Percentiles rank a stretch among this genome's conserved stretches.
phyloP scores from a whole-genome alignment of 1,284 basidiomycete genomes.

The Melampsora americana region DNA sequence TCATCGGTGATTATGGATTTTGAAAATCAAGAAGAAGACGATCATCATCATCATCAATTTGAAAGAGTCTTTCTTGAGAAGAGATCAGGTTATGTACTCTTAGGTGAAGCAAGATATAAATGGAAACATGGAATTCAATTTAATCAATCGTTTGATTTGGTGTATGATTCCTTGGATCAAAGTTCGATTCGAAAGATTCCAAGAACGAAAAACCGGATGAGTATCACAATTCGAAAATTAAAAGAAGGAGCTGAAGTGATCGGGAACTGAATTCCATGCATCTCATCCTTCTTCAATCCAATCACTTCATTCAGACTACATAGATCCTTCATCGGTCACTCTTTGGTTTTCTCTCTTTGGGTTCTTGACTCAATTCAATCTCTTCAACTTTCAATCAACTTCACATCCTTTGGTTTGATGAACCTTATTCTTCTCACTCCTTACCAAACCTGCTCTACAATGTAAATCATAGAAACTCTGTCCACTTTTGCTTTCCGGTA shows the following conservation, averaged over 20 bases:
- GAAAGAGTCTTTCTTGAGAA: conserved; percentile 59
- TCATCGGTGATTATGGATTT: conserved; percentile 73
- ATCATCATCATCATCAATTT: not conserved
- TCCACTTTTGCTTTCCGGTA: no score
- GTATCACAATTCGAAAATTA: conserved; percentile 74
- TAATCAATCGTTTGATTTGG: conserved; percentile 59
- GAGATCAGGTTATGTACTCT: conserved; percentile 66
- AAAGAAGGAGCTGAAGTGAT: conserved; percentile 59
- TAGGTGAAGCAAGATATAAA: conserved; percentile 67
- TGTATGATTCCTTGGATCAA: conserved; percentile 12
- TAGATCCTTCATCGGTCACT: no score
- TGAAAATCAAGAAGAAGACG: conserved; percentile 50
- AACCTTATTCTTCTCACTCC: no score
- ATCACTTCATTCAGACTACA: not conserved
- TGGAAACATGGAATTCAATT: conserved; percentile 68
- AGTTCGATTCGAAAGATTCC: conserved; percentile 13
- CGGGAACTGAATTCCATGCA: not conserved
- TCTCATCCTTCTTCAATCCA: not conserved
- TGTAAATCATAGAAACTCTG: no score
- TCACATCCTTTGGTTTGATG: no score
- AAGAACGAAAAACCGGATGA: conserved; percentile 60
- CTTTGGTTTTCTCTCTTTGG: no score
- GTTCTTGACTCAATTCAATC: no score
- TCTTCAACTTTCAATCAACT: no score
- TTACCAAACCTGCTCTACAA: no score